Conservation (phyloP, 148 eudicot genomes). For the Fagopyrum esculentum region DNA sequence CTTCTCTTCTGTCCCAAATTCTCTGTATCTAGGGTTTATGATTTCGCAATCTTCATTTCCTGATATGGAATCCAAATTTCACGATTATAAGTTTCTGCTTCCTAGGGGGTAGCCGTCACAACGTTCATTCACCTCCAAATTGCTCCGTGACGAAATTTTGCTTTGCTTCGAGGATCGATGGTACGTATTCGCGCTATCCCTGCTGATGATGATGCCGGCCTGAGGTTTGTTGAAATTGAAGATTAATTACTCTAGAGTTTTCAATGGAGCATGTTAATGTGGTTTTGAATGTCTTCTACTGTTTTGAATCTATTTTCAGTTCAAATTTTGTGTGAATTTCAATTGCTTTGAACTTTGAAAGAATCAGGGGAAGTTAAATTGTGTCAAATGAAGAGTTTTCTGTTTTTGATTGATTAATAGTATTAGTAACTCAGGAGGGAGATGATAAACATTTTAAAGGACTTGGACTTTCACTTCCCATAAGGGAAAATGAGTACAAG, state of each 20-base stretch:
- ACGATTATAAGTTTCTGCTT: conserved; percentile 3
- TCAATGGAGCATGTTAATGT: background rate
- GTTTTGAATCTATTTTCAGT: background rate
- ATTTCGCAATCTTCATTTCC: background rate
- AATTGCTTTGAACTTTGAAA: background rate
- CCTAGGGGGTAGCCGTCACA: too few relatives aligned
- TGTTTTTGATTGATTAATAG: background rate
- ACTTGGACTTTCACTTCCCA: background rate
- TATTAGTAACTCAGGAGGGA: background rate
- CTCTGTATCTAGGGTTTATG: conserved; percentile 10
- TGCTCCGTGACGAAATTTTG: background rate
- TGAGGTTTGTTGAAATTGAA: conserved; percentile 34
- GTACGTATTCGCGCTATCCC: conserved; percentile 78
- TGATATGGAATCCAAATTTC: background rate
- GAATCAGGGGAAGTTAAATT: conserved; percentile 10
- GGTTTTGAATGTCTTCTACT: background rate
- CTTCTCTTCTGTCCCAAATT: conserved; percentile 2
- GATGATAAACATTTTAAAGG: background rate
- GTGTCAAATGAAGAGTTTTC: background rate
- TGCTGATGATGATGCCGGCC: conserved; percentile 63
- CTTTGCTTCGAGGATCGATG: conserved; percentile 25
- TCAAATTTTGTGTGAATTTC: background rate
- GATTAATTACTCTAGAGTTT: background rate
- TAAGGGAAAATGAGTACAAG: background rate
- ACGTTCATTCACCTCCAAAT: background rate